Conservation (phyloP, 495 filamentous ascomycete species). For the Xylaria nigripes region DNA sequence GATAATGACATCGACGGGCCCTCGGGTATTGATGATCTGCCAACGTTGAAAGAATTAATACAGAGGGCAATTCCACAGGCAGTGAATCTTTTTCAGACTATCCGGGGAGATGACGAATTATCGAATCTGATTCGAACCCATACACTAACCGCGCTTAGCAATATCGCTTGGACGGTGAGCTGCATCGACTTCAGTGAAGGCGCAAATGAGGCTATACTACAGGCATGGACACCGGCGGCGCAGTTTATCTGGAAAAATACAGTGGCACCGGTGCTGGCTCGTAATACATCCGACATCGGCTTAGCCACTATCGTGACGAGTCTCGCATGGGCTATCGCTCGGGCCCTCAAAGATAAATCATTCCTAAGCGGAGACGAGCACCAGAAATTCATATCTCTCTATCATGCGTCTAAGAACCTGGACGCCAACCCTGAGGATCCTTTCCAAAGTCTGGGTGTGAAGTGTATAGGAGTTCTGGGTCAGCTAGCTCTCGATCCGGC, state of each 20-base stretch:
- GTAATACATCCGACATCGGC: constrained; percentile 50
- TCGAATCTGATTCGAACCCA: constrained; percentile 33
- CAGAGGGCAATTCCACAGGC: constrained; percentile 42
- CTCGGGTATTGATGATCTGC: constrained; percentile 32
- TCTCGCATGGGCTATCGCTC: constrained; percentile 54
- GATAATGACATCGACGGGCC: constrained; percentile 33
- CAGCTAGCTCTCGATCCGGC: constrained; percentile 43
- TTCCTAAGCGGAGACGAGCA: constrained; percentile 42
- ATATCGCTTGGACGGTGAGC: constrained; percentile 53
- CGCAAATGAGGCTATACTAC: constrained; percentile 33
- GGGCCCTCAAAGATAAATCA: constrained; percentile 39
- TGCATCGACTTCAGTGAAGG: constrained; percentile 38
- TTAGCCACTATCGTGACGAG: constrained; percentile 49
- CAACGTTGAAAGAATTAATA: constrained; percentile 41
- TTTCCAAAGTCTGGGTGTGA: constrained; percentile 46
- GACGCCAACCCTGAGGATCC: constrained; percentile 30
- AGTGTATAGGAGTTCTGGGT: constrained; percentile 55
- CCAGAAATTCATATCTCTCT: constrained; percentile 52
- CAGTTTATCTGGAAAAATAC: constrained; percentile 45
- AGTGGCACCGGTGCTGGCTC: constrained; percentile 43
- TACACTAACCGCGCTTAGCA: constrained; percentile 48
- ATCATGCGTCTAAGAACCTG: constrained; percentile 42
- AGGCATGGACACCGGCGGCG: constrained; percentile 42
- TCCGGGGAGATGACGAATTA: constrained; percentile 15
- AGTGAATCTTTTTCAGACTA: constrained; percentile 30